phyloP scores from a whole-genome alignment of 345 rosid genomes.

The Schrenkiella parvula region DNA sequence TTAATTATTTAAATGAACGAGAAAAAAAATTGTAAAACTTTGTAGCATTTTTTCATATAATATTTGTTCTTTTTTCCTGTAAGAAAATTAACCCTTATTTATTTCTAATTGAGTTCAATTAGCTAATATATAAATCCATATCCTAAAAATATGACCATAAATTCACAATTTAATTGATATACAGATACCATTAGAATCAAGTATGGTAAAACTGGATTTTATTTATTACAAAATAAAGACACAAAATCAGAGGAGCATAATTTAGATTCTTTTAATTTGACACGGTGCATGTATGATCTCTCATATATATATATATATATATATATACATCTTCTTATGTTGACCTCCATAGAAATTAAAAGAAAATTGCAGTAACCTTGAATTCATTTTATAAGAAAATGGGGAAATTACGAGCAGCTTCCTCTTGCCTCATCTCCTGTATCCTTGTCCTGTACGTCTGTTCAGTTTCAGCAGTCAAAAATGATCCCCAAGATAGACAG shows the following conservation, averaged over 20 bases:
- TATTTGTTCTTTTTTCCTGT: not conserved
- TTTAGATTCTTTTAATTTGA: slow-evolving; percentile 12
- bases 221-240: not conserved
- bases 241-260: slow-evolving; percentile 1
- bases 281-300: not conserved
- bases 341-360: not conserved
- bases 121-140: not conserved
- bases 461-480: slow-evolving; percentile 1
- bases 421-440: slow-evolving; percentile 5
- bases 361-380: not conserved
- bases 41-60: not conserved
- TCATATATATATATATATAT: slow-evolving; percentile 2
- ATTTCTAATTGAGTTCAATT: not conserved
- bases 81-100: too few relatives aligned
- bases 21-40: not conserved
- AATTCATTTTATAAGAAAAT: not conserved
- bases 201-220: not conserved
- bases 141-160: not conserved
- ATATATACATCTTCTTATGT: not conserved
- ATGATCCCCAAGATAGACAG: slow-evolving; percentile 7
- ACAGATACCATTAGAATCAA: not conserved
- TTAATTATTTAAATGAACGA: not conserved
- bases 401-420: slow-evolving; percentile 3
- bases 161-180: not conserved
- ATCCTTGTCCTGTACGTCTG: not conserved